Conservation (phyloP, 441 rosid genomes). For the Theobroma grandiflorum region DNA sequence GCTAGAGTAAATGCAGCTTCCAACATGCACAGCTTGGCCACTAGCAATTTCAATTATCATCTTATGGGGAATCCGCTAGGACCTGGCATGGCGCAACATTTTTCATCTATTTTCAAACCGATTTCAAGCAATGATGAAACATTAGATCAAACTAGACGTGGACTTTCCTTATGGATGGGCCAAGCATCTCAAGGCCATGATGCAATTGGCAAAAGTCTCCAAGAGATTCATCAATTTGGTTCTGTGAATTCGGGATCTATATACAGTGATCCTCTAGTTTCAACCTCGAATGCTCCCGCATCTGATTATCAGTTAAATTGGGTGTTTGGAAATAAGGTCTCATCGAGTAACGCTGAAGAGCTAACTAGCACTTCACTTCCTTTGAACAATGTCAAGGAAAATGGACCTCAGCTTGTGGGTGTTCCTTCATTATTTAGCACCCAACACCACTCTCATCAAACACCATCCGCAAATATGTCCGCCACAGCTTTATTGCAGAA, state of each 20-base stretch:
- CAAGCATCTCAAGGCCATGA: constrained; percentile 46
- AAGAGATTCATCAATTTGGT: constrained; percentile 47
- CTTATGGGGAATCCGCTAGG: constrained; percentile 54
- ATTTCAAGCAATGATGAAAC: constrained; percentile 35
- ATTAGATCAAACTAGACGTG: constrained; percentile 49
- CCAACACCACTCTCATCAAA: constrained; percentile 49
- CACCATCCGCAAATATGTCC: constrained; percentile 66
- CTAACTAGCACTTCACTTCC: constrained; percentile 49
- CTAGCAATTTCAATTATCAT: constrained; percentile 50
- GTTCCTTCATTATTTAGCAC: constrained; percentile 79
- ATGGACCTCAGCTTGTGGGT: constrained; percentile 43
- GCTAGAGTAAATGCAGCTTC: constrained; percentile 81
- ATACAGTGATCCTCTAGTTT: constrained; percentile 37
- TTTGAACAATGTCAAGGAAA: constrained; percentile 45
- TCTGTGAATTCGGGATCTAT: constrained; percentile 40
- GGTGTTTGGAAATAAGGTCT: constrained; percentile 56
- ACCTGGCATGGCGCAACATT: constrained; percentile 50
- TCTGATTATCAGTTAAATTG: constrained; percentile 54
- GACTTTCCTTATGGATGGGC: constrained; percentile 70
- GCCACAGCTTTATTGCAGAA: constrained; percentile 93
- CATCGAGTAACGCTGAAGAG: constrained; percentile 41
- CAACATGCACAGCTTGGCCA: constrained; percentile 43
- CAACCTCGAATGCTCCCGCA: constrained; percentile 42
- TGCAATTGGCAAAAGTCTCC: constrained; percentile 43
- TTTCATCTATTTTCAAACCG: constrained; percentile 69